Evolutionary conservation across 2,329 filamentous ascomycete genomes (phyloP).

Genomic region (Leptographium procerum): DNA sequence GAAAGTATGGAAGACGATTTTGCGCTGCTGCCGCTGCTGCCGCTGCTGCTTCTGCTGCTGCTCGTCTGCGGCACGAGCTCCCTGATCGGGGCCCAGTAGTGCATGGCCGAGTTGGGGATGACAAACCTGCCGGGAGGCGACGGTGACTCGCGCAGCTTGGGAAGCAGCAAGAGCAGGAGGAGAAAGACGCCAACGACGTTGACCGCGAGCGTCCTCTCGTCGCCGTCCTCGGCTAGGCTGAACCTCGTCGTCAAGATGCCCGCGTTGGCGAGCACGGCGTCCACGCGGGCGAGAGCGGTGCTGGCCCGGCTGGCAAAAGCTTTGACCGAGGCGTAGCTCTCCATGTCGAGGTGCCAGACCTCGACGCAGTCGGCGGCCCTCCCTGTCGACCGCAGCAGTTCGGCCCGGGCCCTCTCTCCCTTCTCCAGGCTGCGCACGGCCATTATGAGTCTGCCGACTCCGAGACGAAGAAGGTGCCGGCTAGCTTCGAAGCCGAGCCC

Average conservation of each 20-base stretch:
- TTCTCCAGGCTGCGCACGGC: slow-evolving; percentile 24
- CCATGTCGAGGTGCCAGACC: slow-evolving; percentile 34
- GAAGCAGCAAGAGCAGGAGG: slow-evolving; percentile 19
- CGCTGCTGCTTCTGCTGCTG: too few relatives aligned
- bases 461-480: slow-evolving; percentile 23
- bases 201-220: slow-evolving; percentile 27
- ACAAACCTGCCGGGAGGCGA: slow-evolving; percentile 14
- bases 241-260: slow-evolving; percentile 29
- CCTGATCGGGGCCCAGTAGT: slow-evolving; percentile 15
- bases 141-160: slow-evolving; percentile 17
- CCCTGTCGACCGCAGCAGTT: slow-evolving; percentile 8
- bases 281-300: slow-evolving; percentile 25
- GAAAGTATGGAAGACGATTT: slow-evolving; percentile 20
- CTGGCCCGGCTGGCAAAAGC: slow-evolving; percentile 24
- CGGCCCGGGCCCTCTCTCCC: slow-evolving; percentile 16
- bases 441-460: slow-evolving; percentile 26
- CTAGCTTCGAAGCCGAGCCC: slow-evolving; percentile 30
- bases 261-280: slow-evolving; percentile 31
- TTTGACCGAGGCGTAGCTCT: slow-evolving; percentile 26
- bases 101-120: slow-evolving; percentile 16
- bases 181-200: slow-evolving; percentile 21
- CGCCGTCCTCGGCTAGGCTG: slow-evolving; percentile 21
- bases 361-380: slow-evolving; percentile 1
- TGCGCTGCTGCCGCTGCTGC: not conserved
- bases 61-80: slow-evolving; percentile 16